A percentile compares a stretch with the other conserved stretches of the same genome.
Conservation (phyloP, 2,329 filamentous ascomycete genomes). For the Zymoseptoria pseudotritici region DNA sequence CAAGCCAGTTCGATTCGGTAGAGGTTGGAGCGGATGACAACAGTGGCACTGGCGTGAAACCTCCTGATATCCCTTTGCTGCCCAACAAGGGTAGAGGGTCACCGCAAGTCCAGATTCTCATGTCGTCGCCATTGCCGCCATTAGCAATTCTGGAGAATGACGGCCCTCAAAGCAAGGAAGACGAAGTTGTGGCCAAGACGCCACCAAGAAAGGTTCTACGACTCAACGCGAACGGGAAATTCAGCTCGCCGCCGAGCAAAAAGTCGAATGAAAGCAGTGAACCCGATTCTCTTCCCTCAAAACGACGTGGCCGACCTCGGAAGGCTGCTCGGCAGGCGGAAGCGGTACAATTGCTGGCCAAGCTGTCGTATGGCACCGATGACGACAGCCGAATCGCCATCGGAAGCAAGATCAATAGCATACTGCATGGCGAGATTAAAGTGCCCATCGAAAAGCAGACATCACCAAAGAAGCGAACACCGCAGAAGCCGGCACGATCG, state of each 20-base stretch:
- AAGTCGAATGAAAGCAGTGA: conserved; percentile 17
- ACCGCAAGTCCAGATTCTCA: conserved; percentile 16
- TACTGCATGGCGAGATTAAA: conserved; percentile 42
- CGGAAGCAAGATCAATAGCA: conserved; percentile 55
- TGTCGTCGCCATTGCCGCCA: conserved; percentile 15
- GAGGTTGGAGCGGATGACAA: conserved; percentile 7
- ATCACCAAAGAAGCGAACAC: conserved; percentile 17
- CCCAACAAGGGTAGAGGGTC: conserved; percentile 1
- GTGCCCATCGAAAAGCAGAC: conserved; percentile 6
- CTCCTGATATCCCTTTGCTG: neutral
- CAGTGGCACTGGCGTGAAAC: neutral
- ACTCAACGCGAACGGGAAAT: conserved; percentile 39
- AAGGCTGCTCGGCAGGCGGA: conserved; percentile 18
- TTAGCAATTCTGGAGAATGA: neutral
- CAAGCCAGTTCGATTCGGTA: conserved; percentile 18
- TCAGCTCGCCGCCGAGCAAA: conserved; percentile 37
- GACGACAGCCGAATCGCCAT: conserved; percentile 40
- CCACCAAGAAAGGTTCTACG: conserved; percentile 33
- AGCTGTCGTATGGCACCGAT: conserved; percentile 48
- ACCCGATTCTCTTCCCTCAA: conserved; percentile 14
- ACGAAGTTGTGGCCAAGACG: neutral
- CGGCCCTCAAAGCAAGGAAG: neutral
- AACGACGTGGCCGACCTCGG: conserved; percentile 23
- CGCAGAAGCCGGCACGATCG: conserved; percentile 23
- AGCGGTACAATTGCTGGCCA: conserved; percentile 20